These are phyloP conservation scores for Lichtheimia hyalospora DNA, from an alignment of 371 early-diverging fungal species.

Conservation along the genomic window DNA sequence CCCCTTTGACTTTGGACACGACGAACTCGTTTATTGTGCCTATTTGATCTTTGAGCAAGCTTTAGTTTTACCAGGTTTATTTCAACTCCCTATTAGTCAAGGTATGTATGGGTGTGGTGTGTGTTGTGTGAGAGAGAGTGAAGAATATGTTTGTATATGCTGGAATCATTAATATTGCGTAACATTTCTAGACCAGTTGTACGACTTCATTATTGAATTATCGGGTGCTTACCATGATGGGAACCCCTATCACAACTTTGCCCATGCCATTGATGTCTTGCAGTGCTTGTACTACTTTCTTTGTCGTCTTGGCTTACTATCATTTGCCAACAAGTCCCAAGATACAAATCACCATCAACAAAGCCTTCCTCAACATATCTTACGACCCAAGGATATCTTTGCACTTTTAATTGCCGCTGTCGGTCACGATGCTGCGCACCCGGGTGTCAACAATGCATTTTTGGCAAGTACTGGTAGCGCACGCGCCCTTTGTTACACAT, in stretches of 20 bases:
- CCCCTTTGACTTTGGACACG: conserved; percentile 60
- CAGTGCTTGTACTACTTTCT: conserved; percentile 79
- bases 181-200: conserved; percentile 46
- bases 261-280: conserved; percentile 83
- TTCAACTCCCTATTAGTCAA: conserved; percentile 47
- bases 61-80: conserved; percentile 57
- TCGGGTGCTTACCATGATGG: conserved; percentile 63
- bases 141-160: no score
- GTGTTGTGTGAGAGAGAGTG: no score
- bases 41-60: conserved; percentile 65
- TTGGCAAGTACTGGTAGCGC: conserved; percentile 38
- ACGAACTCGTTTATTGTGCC: conserved; percentile 66
- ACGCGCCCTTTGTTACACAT: background rate
- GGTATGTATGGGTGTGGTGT: no score
- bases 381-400: conserved; percentile 65
- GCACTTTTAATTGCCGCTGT: conserved; percentile 75
- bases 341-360: conserved; percentile 4
- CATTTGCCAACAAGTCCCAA: background rate
- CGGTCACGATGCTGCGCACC: conserved; percentile 86
- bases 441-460: conserved; percentile 80
- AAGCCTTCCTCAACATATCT: conserved; percentile 34
- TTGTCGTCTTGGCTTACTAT: conserved; percentile 57
- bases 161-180: conserved; percentile 7
- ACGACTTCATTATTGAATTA: conserved; percentile 60
- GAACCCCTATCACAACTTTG: conserved; percentile 85